Percentiles rank a stretch among this genome's conserved stretches.
Evolutionary conservation across 441 rosid genomes (phyloP).

Genomic region (Hura crepitans): DNA sequence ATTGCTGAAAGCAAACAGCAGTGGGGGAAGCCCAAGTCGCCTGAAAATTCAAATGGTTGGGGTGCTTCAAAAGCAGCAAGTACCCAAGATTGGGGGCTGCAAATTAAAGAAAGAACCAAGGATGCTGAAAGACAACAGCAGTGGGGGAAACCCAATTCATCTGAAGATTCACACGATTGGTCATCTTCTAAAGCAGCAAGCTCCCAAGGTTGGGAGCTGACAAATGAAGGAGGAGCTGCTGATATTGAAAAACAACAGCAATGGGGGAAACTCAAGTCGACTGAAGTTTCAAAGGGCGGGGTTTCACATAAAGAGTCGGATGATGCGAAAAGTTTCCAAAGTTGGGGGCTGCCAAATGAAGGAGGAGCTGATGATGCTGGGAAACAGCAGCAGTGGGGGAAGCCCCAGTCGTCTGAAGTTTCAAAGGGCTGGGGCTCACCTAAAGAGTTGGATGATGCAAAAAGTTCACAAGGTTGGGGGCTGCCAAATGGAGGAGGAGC

Average conservation of each 20-base stretch:
- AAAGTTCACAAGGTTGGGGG: slow-evolving; percentile 8
- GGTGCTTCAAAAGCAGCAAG: not conserved
- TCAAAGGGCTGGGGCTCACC: slow-evolving; percentile 6
- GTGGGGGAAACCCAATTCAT: slow-evolving; percentile 27
- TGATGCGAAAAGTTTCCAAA: not conserved
- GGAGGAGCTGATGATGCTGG: slow-evolving; percentile 32
- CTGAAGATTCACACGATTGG: not conserved
- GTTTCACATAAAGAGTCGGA: not conserved
- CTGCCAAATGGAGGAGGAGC: slow-evolving; percentile 17
- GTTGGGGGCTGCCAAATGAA: slow-evolving; percentile 9
- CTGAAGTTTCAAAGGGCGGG: slow-evolving; percentile 27
- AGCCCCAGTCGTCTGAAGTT: not conserved
- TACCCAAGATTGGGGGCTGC: slow-evolving; percentile 16
- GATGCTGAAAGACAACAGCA: slow-evolving; percentile 33
- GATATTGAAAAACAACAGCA: slow-evolving; percentile 34
- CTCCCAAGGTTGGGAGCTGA: too few relatives aligned
- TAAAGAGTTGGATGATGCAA: not conserved
- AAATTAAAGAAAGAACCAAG: slow-evolving; percentile 12
- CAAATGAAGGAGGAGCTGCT: slow-evolving; percentile 19
- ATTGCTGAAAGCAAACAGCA: slow-evolving; percentile 32
- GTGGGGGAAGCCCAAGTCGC: slow-evolving; percentile 26
- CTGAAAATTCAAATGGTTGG: slow-evolving; percentile 7
- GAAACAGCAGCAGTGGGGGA: slow-evolving; percentile 35
- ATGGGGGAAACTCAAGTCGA: slow-evolving; percentile 29
- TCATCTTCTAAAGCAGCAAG: not conserved